Conservation (phyloP, 2,329 filamentous ascomycete species). For the Mycosphaerelloides madeirae region DNA sequence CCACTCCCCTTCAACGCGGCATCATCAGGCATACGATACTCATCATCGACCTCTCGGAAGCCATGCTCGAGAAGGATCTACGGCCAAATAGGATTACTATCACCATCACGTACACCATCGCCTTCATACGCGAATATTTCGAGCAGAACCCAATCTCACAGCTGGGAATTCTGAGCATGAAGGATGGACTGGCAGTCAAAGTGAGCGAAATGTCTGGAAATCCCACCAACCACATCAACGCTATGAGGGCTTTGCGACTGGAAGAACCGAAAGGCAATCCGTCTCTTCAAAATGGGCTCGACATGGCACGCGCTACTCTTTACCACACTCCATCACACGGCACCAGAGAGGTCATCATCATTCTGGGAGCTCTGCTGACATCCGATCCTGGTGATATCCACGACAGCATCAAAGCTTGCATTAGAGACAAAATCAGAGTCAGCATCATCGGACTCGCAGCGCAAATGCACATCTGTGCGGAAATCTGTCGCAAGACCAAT, state of each 20-base stretch:
- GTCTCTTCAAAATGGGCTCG: slow-evolving; percentile 82
- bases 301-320: slow-evolving; percentile 89
- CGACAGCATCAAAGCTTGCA: slow-evolving; percentile 73
- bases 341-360: slow-evolving; percentile 84
- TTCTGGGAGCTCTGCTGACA: slow-evolving; percentile 85
- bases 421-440: slow-evolving; percentile 79
- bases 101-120: slow-evolving; percentile 73
- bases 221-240: slow-evolving; percentile 78
- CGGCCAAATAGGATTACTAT: slow-evolving; percentile 82
- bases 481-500: slow-evolving; percentile 85
- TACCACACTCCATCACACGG: slow-evolving; percentile 91
- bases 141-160: slow-evolving; percentile 98
- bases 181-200: slow-evolving; percentile 79
- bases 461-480: slow-evolving; percentile 85
- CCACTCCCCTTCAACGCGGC: slow-evolving; percentile 88
- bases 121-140: slow-evolving; percentile 92
- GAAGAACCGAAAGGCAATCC: slow-evolving; percentile 49
- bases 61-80: slow-evolving; percentile 93
- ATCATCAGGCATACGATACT: slow-evolving; percentile 96
- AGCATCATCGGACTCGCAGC: slow-evolving; percentile 86
- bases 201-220: slow-evolving; percentile 90
- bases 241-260: slow-evolving; percentile 55
- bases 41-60: slow-evolving; percentile 84
- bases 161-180: slow-evolving; percentile 86
- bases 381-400: slow-evolving; percentile 94